Evolutionary conservation across 225 moss, liverwort and hornwort species (phyloP), one percentile per base, ranked within the genome.

Genomic region (Bryoerythrophyllum caledonicum): DNA sequence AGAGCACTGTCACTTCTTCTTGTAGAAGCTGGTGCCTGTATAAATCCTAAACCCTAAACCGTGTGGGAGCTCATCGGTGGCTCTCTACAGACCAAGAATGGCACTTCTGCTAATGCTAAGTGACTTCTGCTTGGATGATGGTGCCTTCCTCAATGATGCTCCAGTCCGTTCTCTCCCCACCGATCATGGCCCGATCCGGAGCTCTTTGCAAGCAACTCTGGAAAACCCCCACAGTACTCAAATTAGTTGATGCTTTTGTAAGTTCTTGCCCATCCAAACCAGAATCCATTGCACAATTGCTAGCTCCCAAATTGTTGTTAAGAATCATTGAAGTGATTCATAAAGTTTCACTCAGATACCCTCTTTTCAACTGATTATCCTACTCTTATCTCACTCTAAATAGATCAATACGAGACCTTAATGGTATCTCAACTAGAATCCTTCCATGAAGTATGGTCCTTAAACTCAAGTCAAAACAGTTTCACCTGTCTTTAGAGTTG

Each of bases 161-260:
- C 94, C 92, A 97, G 51, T 87, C 85, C 38, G 81, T 81, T 70
- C 86, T 89, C 51, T 82, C 83, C 53, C 82, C 91, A 7, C 60
- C 78, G 27, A 85, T 70, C 34, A 72, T 35, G 49, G 78, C 74
- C 7, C 88, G 82, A 25, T 88, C 81, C 14, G 90, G 72, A 71
- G 86, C 80, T 78, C 83, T 85, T 77, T 96, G 88, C 35, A 82
- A 72, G 75, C 96, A 97, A 80, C 96, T 96, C 91, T 94, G 86
- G 68, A 8, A 66, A 67, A 70, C 23, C 41, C 57, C 78, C 67
- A 72, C 75, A 63, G 56, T 17, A 17, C 78, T 78, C 58, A 58
- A 21, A 16, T 74, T 58, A 66, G 49, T 66, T 40, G 67, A 40
- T 27, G 16, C 34, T 55, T 21, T 54, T 54, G 8, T 54, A 21